Evolutionary conservation across 169 alveolate genomes (phyloP).

Genomic region (Pseudocohnilembus persalinus): DNA sequence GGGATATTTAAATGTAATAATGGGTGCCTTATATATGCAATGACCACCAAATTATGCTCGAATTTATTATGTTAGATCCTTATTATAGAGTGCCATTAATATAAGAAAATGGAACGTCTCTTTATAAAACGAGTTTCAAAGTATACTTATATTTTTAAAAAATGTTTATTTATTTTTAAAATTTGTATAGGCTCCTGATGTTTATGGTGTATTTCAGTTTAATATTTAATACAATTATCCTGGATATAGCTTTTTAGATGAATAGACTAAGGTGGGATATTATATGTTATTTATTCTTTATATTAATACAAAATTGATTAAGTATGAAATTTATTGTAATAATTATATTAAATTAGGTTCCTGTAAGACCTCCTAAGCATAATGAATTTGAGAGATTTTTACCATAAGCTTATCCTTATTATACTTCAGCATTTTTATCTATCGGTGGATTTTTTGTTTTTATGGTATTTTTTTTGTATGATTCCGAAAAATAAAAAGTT

Average conservation of each 20-base stretch:
- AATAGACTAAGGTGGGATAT: slow-evolving; percentile 39
- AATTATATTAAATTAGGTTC: slow-evolving; percentile 1
- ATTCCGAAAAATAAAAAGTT: neutral
- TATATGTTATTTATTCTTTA: too few relatives aligned
- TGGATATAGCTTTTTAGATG: slow-evolving; percentile 41
- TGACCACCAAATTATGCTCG: slow-evolving; percentile 27
- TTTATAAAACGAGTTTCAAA: slow-evolving; percentile 25
- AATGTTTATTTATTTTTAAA: neutral
- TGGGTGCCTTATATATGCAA: slow-evolving; percentile 44
- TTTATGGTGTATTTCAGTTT: slow-evolving; percentile 44
- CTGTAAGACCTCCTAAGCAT: slow-evolving; percentile 52
- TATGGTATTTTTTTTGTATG: slow-evolving; percentile 32
- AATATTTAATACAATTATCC: slow-evolving; percentile 33
- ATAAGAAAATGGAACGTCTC: slow-evolving; percentile 15
- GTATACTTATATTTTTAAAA: slow-evolving; percentile 22
- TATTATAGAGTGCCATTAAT: slow-evolving; percentile 30
- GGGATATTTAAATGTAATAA: neutral
- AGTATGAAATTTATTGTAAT: neutral
- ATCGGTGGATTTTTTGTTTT: slow-evolving; percentile 38
- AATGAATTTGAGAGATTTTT: slow-evolving; percentile 48
- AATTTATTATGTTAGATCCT: slow-evolving; percentile 52
- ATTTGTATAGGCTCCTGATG: slow-evolving; percentile 34
- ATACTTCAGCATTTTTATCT: slow-evolving; percentile 31
- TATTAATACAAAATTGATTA: neutral
- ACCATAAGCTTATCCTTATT: slow-evolving; percentile 43